Evolutionary conservation across 306 rosid species (phyloP).

Genomic region (Cicer cuneatum): DNA sequence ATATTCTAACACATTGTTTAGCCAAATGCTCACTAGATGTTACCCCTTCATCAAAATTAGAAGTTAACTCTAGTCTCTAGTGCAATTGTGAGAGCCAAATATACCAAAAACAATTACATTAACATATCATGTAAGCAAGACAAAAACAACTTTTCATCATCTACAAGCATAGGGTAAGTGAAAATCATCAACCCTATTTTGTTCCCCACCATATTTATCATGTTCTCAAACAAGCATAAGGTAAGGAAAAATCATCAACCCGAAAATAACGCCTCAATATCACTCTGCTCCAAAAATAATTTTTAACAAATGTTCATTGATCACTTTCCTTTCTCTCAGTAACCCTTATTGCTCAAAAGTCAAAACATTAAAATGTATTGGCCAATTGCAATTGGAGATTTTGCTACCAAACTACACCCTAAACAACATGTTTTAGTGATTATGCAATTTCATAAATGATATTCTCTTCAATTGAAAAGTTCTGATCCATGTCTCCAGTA

Average conservation of each 20-base stretch:
- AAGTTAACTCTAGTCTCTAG: constrained; percentile 2
- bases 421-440: not conserved
- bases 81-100: not conserved
- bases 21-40: not conserved
- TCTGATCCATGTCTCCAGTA: not conserved
- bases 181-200: not conserved
- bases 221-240: not conserved
- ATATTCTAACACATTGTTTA: too few relatives aligned
- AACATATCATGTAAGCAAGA: not conserved
- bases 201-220: not conserved
- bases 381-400: not conserved
- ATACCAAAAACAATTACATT: not conserved
- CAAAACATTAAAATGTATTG: not conserved
- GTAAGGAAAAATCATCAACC: not conserved
- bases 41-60: constrained; percentile 18
- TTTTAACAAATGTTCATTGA: not conserved
- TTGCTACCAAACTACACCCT: not conserved
- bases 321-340: not conserved
- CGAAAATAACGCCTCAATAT: not conserved
- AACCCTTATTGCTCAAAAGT: not conserved
- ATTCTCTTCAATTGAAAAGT: not conserved
- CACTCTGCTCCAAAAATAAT: not conserved
- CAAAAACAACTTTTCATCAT: constrained; percentile 18
- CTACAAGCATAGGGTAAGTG: not conserved
- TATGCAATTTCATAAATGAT: not conserved